These are phyloP conservation scores for Diaporthe ampelina DNA, from an alignment of 2,329 filamentous ascomycete species.

Conservation along the genomic window DNA sequence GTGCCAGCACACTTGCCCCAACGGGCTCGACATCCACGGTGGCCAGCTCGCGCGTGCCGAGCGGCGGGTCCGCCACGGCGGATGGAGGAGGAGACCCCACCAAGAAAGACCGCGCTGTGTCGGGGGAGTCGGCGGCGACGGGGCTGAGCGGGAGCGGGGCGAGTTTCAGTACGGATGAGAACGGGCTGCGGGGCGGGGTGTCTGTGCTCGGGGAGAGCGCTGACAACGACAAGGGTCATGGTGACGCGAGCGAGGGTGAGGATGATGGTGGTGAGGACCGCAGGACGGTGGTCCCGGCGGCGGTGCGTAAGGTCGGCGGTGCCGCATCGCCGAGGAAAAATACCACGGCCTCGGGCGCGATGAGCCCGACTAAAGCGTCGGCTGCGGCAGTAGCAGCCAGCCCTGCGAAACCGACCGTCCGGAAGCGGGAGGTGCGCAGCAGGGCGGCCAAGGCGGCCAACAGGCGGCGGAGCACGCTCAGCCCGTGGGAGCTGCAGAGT, in stretches of 20 bases:
- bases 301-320: constrained; percentile 8
- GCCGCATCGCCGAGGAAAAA: background rate
- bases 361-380: constrained; percentile 43
- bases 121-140: constrained; percentile 20
- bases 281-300: no score
- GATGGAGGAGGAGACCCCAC: constrained; percentile 34
- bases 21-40: constrained; percentile 41
- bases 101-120: constrained; percentile 36
- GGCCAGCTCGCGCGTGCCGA: constrained; percentile 12
- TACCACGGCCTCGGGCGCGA: background rate
- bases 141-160: constrained; percentile 28
- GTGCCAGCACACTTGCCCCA: constrained; percentile 43
- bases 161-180: constrained; percentile 35
- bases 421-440: constrained; percentile 61
- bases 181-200: constrained; percentile 18
- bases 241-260: background rate
- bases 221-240: background rate
- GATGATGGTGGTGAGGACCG: background rate
- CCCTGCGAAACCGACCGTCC: background rate
- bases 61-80: constrained; percentile 7
- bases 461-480: constrained; percentile 80
- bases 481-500: constrained; percentile 79
- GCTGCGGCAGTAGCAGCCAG: constrained; percentile 47
- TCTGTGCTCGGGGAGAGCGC: background rate
- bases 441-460: constrained; percentile 69